A percentile compares a stretch with the other conserved stretches of the same genome.
Evolutionary conservation across 176 grass and related monocot species (phyloP).

Genomic region (Juncus effusus): DNA sequence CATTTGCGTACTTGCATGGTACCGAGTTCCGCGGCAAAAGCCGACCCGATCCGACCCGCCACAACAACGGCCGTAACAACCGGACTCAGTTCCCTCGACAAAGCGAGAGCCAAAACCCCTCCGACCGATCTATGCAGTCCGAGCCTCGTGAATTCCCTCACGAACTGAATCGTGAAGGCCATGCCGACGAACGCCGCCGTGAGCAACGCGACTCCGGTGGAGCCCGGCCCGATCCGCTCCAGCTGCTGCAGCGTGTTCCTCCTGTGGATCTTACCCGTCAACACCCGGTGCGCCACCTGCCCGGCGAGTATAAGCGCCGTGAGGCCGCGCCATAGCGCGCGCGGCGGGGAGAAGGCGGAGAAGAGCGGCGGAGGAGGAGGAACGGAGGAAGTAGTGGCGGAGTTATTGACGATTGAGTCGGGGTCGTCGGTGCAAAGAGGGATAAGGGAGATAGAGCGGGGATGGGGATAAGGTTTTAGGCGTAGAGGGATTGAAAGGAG

Average conservation of each 20-base stretch:
- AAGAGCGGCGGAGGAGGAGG: conserved; percentile 17
- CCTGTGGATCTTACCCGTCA: conserved; percentile 71
- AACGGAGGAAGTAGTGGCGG: conserved; percentile 30
- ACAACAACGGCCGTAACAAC: conserved; percentile 85
- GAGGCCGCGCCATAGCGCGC: conserved; percentile 78
- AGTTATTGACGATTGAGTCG: conserved; percentile 31
- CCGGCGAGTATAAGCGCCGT: conserved; percentile 76
- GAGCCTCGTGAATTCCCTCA: conserved; percentile 97
- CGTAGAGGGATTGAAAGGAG: conserved; percentile 25
- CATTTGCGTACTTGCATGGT: conserved; percentile 65
- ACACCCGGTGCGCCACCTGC: conserved; percentile 69
- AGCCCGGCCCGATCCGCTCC: conserved; percentile 63
- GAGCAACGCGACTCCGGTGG: conserved; percentile 81
- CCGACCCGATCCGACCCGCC: conserved; percentile 77
- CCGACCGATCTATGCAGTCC: conserved; percentile 94
- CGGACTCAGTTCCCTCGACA: conserved; percentile 79
- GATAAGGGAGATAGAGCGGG: not conserved
- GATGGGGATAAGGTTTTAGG: conserved; percentile 29
- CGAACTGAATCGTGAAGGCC: conserved; percentile 99
- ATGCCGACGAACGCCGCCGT: conserved; percentile 94
- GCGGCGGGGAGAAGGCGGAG: conserved; percentile 58
- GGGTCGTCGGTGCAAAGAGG: conserved; percentile 26
- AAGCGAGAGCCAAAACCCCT: conserved; percentile 85
- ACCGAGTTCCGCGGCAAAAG: conserved; percentile 96
- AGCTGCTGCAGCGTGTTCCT: conserved; percentile 90